These are phyloP conservation scores for Moesziomyces globuligerus DNA, from an alignment of 1,284 basidiomycete species.

Conservation along the genomic window DNA sequence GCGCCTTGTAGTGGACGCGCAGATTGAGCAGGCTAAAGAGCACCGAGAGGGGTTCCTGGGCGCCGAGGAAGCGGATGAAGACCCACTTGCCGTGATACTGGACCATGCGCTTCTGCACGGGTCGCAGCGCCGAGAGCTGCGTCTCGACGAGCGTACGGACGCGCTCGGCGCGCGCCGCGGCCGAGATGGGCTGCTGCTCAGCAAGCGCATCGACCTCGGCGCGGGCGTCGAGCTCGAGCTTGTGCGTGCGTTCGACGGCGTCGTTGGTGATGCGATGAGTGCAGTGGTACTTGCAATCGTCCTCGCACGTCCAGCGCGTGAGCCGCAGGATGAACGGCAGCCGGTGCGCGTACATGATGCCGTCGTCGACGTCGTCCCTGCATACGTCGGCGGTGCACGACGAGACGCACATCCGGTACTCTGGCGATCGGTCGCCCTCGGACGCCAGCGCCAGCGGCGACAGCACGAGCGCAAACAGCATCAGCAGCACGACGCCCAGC, in stretches of 20 bases:
- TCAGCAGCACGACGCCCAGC: conserved; percentile 8
- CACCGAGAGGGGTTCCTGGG: conserved; percentile 92
- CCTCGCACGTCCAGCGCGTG: conserved; percentile 78
- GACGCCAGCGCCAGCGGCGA: conserved; percentile 41
- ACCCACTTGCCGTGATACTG: conserved; percentile 83
- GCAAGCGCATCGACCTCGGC: conserved; percentile 24
- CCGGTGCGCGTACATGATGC: conserved; percentile 43
- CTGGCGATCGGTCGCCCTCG: conserved; percentile 60
- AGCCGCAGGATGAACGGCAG: conserved; percentile 72
- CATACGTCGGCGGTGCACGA: conserved; percentile 61
- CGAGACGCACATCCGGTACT: conserved; percentile 57
- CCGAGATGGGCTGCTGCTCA: conserved; percentile 10
- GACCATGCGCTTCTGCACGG: conserved; percentile 64
- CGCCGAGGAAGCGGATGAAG: conserved; percentile 73
- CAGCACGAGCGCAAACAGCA: conserved; percentile 15
- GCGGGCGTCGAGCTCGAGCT: conserved; percentile 64
- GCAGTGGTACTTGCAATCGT: conserved; percentile 89
- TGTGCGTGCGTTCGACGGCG: conserved; percentile 68
- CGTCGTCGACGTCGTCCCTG: conserved; percentile 58
- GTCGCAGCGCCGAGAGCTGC: conserved; percentile 42
- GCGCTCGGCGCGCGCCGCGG: conserved; percentile 4
- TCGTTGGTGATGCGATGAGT: conserved; percentile 82
- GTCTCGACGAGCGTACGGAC: conserved; percentile 23
- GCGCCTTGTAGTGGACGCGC: conserved; percentile 68
- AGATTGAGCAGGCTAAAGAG: conserved; percentile 87